phyloP scores from a whole-genome alignment of 1,139 yeast genomes.

The Zygosaccharomyces sapae region DNA sequence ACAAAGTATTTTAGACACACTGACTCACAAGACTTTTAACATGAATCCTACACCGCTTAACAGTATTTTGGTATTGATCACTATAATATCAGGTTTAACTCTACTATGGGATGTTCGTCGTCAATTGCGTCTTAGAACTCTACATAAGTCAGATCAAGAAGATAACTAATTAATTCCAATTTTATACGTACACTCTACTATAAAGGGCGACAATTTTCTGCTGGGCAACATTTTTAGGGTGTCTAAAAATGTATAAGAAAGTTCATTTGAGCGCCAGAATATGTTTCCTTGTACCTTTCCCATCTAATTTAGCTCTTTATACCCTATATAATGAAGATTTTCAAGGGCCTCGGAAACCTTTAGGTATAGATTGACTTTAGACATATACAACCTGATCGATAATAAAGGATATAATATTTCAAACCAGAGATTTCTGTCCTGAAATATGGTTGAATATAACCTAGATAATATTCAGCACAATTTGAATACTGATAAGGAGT shows the following conservation, averaged over 20 bases:
- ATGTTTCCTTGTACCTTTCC: no score
- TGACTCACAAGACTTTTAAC: conserved; percentile 61
- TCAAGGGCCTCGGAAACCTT: not conserved
- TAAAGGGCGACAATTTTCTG: not conserved
- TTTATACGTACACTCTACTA: not conserved
- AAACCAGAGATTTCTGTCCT: not conserved
- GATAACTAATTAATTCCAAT: not conserved
- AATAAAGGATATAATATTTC: not conserved
- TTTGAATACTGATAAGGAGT: not conserved
- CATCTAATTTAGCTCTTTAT: no score
- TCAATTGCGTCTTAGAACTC: conserved; percentile 6
- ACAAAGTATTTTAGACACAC: conserved; percentile 64
- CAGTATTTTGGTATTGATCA: conserved; percentile 42
- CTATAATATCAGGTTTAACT: conserved; percentile 13
- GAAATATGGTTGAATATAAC: not conserved
- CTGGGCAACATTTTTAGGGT: no score
- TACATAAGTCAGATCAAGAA: not conserved
- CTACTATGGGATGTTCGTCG: conserved; percentile 7
- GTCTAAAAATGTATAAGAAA: no score
- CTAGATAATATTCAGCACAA: not conserved
- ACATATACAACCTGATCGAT: not conserved
- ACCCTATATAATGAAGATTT: not conserved
- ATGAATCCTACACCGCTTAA: conserved; percentile 82
- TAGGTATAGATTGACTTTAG: not conserved
- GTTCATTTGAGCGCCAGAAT: no score